Evolutionary conservation across 768 basidiomycete genomes (phyloP), one percentile per base, ranked within the genome.

Genomic region (Hortiboletus campestris): DNA sequence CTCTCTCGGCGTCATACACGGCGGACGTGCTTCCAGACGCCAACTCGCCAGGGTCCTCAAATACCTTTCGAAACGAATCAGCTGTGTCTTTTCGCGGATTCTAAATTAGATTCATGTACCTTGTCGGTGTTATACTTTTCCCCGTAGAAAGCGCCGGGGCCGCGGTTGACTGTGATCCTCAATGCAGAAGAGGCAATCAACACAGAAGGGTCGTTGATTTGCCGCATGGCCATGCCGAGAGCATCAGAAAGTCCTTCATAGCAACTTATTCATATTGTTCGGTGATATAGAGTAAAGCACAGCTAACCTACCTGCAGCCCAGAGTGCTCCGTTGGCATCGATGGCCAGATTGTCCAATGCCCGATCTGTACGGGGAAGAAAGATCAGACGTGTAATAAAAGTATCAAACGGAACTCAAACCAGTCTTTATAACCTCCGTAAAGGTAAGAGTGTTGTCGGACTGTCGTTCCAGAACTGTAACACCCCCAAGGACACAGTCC

Each of bases 41-140:
- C 25, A 85, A 47, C 4, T 65, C 71, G 10, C 89, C 88, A 55
- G 84, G 75, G 66, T 90, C 86, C 66, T 88, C 84, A 55, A 90
- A 88, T 11, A 81, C 75, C 85, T 88, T 58, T 14, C 6, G 42
- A 34, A 55, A 63, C 41, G 44, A 48, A 39, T 62, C 57, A 56
- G 39, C 9, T 13, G n/a, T 16, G 12, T 12, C 11, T 9, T 16
- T n/a, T n/a, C n/a, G 25, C 2, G 13, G 44, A 41, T 1, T 28
- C 35, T 19, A 2, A 40, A 49, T 40, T n/a, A 3, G 42, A 49
- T 45, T 43, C 47, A 51, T 64, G 12, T 65, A 83, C 85, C 77
- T 81, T 85, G 49, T 84, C 80, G 16, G 84, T 70, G 31, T 73
- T 77, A 60, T 78, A 83, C 61, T 85, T 88, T 57, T 84, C 76